Conservation (phyloP, 495 filamentous ascomycete genomes). For the Poronia punctata region DNA sequence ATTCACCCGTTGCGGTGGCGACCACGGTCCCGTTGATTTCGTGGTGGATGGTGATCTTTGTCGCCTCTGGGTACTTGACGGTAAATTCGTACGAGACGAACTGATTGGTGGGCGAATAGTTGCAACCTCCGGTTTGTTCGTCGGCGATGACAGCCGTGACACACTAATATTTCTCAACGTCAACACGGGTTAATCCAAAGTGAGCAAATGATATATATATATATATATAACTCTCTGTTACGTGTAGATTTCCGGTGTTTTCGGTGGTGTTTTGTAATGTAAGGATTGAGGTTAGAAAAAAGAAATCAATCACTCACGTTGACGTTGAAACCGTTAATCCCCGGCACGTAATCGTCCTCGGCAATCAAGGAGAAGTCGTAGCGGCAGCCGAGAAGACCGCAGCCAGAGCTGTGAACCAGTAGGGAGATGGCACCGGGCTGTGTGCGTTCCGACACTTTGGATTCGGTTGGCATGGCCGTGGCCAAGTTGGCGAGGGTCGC, state of each 20-base stretch:
- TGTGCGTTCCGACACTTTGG: conserved; percentile 1
- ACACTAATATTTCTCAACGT: conserved; percentile 2
- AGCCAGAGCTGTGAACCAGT: conserved; percentile 1
- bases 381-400: conserved; percentile 1
- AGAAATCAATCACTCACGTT: conserved; percentile 1
- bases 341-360: background rate
- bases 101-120: conserved; percentile 1
- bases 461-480: conserved; percentile 1
- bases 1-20: background rate
- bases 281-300: conserved; percentile 1
- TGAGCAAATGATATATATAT: conserved; percentile 2
- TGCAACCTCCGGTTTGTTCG: conserved; percentile 1
- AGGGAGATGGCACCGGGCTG: conserved; percentile 1
- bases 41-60: conserved; percentile 1
- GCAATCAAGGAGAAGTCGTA: conserved; percentile 1
- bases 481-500: conserved; percentile 1
- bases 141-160: background rate
- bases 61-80: background rate
- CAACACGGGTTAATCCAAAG: conserved; percentile 1
- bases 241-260: conserved; percentile 1
- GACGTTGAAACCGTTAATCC: conserved; percentile 1
- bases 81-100: conserved; percentile 1
- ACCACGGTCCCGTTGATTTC: conserved; percentile 1
- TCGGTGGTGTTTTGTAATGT: background rate
- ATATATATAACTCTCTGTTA: conserved; percentile 1